Base-by-base conservation (phyloP, 2,329 filamentous ascomycete genomes). In the Fusarium sulawesiense region DNA sequence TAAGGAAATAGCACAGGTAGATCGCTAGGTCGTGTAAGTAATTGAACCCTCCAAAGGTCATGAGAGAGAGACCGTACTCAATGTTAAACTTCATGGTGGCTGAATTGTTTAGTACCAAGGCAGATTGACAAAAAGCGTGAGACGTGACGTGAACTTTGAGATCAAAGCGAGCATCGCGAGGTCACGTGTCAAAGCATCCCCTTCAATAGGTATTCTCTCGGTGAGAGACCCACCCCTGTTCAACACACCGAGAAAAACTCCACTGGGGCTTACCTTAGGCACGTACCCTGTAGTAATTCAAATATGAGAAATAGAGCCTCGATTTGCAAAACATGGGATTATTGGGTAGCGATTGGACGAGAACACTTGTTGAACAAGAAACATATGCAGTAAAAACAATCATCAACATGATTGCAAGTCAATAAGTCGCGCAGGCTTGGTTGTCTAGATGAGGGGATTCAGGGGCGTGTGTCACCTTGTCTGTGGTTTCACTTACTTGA, bases 1-100 rank as follows among this genome's bases (percentile, higher is more conserved):
- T 88, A 88, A 21, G 86, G 86, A 71, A 88, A 88, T 71, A 88
- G 81, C 54, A 88, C 81, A 47, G 85, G 85, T 23, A 88, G 78
- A 60, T 88, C 86, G 75, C 86, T 88, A 57, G 8, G 34, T 25
- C n/a, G 27, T 34, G 46, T 78, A 46, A 78, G 73, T 42, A 30
- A 58, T 46, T 27, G 57, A 47, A 54, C 12, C 18, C 10, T 32
- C 18, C 10, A 40, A 45, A 40, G 45, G 14, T n/a, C 32, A 25
- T 20, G 13, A n/a, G 20, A 27, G n/a, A 37, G 20, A 44, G 18
- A 10, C 37, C 79, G 47, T 79, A 86, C 84, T 85, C 84, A 49
- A 86, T 86, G 56, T 83, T 84, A 76, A 86, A 86, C 77, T 83
- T 85, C 84, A 86, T 86, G 60, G 63, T 79, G 78, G 54, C 66